These are phyloP conservation scores for Naematelia encephala DNA, from an alignment of 768 basidiomycete genomes.

Conservation along the genomic window DNA sequence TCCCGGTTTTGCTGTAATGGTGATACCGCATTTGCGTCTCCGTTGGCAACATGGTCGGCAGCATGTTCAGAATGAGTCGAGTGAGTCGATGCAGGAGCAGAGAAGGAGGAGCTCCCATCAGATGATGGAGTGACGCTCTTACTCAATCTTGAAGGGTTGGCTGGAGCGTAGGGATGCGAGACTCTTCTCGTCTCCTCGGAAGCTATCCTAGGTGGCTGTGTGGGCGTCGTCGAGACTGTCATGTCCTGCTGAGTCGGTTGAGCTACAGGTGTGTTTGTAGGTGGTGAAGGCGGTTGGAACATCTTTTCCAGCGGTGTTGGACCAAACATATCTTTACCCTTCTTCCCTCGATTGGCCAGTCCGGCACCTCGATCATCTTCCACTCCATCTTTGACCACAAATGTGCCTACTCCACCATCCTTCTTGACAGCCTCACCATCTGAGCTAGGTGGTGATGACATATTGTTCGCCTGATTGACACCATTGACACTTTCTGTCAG, in stretches of 20 bases:
- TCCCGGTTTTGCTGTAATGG: conserved; percentile 27
- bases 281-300: conserved; percentile 91
- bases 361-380: conserved; percentile 37
- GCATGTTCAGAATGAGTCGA: background rate
- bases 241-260: background rate
- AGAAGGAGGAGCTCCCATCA: conserved; percentile 11
- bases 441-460: conserved; percentile 34
- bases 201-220: conserved; percentile 41
- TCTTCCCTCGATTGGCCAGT: conserved; percentile 28
- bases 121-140: conserved; percentile 45
- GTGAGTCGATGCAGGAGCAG: conserved; percentile 7
- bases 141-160: conserved; percentile 42
- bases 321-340: conserved; percentile 64
- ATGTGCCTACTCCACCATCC: conserved; percentile 27
- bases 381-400: conserved; percentile 42
- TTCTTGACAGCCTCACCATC: conserved; percentile 24
- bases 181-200: conserved; percentile 18
- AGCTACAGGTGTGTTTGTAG: conserved; percentile 32
- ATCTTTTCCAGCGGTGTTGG: conserved; percentile 81
- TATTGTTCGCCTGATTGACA: conserved; percentile 9
- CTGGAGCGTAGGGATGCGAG: conserved; percentile 47
- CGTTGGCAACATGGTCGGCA: conserved; percentile 8
- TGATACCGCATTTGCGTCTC: conserved; percentile 31
- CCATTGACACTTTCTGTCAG: conserved; percentile 16
- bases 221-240: conserved; percentile 19